These are phyloP conservation scores for Monosporozyma yasuniensis DNA, from an alignment of 805 yeast species.

Conservation along the genomic window DNA sequence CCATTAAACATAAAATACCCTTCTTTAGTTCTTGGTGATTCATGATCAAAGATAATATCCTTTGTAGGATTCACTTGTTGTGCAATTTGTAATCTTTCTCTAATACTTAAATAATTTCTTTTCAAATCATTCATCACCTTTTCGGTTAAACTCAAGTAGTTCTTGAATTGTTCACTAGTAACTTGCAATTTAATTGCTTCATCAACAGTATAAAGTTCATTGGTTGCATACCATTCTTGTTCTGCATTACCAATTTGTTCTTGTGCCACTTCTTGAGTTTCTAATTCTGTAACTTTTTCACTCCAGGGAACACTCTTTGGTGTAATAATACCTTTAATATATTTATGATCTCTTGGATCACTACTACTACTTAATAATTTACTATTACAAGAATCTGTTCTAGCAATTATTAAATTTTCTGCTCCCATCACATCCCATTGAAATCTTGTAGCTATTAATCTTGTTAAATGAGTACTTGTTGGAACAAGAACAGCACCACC, in stretches of 20 bases:
- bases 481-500: conserved; percentile 58
- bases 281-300: conserved; percentile 38
- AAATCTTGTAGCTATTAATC: conserved; percentile 48
- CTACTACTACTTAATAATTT: conserved; percentile 42
- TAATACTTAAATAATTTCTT: conserved; percentile 21
- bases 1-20: conserved; percentile 45
- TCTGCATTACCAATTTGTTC: conserved; percentile 35
- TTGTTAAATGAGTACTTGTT: conserved; percentile 44
- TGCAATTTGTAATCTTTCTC: conserved; percentile 16
- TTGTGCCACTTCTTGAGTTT: conserved; percentile 31
- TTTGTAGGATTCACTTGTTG: conserved; percentile 25
- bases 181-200: conserved; percentile 44
- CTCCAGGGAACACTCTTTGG: conserved; percentile 34
- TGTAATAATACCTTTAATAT: conserved; percentile 38
- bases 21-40: conserved; percentile 48
- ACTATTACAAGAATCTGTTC: conserved; percentile 52
- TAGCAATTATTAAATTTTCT: conserved; percentile 48
- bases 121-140: conserved; percentile 15
- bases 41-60: conserved; percentile 46
- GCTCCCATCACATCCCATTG: conserved; percentile 61
- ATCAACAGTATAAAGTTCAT: conserved; percentile 38
- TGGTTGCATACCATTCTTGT: conserved; percentile 37
- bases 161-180: conserved; percentile 19
- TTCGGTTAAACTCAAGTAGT: conserved; percentile 17
- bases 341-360: conserved; percentile 51